A percentile compares a stretch with the other conserved stretches of the same genome.
These are phyloP conservation scores for Aspergillaceae sp. DNA, from an alignment of 2,329 filamentous ascomycete species.

Conservation along the genomic window DNA sequence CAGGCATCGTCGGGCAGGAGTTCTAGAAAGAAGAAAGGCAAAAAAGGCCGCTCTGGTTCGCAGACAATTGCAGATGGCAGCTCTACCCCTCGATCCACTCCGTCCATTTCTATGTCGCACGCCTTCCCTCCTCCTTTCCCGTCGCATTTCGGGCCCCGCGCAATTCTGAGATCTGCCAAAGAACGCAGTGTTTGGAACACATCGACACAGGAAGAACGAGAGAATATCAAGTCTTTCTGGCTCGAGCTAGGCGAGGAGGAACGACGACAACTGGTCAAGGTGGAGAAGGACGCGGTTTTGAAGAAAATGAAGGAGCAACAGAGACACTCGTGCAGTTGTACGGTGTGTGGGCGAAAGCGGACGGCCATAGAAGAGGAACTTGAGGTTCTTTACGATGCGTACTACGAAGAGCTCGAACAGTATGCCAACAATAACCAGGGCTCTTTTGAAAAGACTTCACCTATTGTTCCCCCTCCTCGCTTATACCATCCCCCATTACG, in stretches of 20 bases:
- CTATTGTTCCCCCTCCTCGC: slow-evolving; percentile 59
- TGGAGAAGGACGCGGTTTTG: slow-evolving; percentile 95
- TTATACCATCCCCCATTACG: slow-evolving; percentile 49
- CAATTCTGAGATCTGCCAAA: slow-evolving; percentile 47
- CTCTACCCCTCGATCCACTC: slow-evolving; percentile 31
- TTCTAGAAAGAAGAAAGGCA: slow-evolving; percentile 35
- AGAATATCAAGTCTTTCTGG: slow-evolving; percentile 98
- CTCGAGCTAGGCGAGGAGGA: slow-evolving; percentile 88
- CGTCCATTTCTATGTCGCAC: slow-evolving; percentile 37
- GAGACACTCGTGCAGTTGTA: slow-evolving; percentile 97
- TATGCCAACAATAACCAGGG: slow-evolving; percentile 80
- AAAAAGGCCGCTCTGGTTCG: slow-evolving; percentile 27
- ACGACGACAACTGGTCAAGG: slow-evolving; percentile 88
- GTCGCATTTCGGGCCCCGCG: slow-evolving; percentile 34
- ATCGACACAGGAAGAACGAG: slow-evolving; percentile 83
- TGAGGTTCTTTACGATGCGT: slow-evolving; percentile 94
- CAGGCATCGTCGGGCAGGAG: slow-evolving; percentile 21
- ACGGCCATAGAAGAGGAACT: slow-evolving; percentile 97
- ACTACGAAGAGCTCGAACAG: slow-evolving; percentile 95
- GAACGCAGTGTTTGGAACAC: slow-evolving; percentile 93
- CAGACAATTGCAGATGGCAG: slow-evolving; percentile 30
- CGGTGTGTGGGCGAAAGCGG: slow-evolving; percentile 89
- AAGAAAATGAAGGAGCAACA: slow-evolving; percentile 99
- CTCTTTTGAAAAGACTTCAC: slow-evolving; percentile 51
- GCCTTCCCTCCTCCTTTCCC: slow-evolving; percentile 37